Evolutionary conservation across 2,329 filamentous ascomycete species (phyloP).

Genomic region (Botrytis fabae): DNA sequence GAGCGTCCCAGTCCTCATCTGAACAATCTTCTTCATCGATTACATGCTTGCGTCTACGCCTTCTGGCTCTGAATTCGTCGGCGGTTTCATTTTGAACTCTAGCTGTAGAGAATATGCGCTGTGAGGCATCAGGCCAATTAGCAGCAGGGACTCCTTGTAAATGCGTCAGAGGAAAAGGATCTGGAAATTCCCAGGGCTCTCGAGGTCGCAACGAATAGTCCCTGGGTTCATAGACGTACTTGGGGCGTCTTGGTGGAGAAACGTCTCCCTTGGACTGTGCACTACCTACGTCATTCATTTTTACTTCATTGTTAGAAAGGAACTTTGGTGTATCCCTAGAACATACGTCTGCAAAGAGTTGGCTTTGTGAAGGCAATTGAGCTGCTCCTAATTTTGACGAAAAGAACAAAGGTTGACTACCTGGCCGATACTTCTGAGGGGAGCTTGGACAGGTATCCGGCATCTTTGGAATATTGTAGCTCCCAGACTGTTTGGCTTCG

Average conservation of each 20-base stretch:
- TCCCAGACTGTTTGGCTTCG: too few relatives aligned
- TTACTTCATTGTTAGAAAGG: neutral
- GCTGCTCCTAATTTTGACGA: neutral
- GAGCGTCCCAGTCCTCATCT: neutral
- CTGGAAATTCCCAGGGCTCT: neutral
- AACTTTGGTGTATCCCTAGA: neutral
- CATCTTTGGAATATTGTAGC: neutral
- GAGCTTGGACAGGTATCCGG: neutral
- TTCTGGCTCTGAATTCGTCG: neutral
- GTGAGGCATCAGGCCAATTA: neutral
- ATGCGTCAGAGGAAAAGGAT: neutral
- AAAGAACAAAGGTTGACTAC: too few relatives aligned
- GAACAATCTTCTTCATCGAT: neutral
- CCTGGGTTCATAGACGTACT: neutral
- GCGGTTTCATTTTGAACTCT: neutral
- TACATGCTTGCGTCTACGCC: constrained; percentile 1
- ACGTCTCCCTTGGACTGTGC: neutral
- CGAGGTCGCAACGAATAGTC: neutral
- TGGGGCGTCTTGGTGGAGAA: neutral
- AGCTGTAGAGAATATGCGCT: neutral
- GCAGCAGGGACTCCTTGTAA: neutral
- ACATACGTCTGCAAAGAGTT: neutral
- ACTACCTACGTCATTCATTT: neutral
- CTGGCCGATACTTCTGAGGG: neutral
- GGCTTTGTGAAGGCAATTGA: neutral